Evolutionary conservation across 257 asterid genomes (phyloP).

Genomic region (Petunia axillaris): DNA sequence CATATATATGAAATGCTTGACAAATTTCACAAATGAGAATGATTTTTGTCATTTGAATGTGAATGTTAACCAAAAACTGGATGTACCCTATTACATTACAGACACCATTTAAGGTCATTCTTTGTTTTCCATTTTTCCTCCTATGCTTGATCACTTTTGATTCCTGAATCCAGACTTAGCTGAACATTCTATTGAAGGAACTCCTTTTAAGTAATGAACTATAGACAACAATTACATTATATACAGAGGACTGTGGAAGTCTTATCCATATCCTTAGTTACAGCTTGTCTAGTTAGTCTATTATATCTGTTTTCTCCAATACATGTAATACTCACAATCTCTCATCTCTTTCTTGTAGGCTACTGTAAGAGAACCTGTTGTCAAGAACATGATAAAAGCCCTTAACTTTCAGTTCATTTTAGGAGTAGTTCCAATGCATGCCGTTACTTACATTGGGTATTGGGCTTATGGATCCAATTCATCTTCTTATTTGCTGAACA

Average conservation of each 20-base stretch:
- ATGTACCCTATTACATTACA: too few relatives aligned
- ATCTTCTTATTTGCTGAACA: constrained; percentile 81
- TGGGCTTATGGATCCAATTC: constrained; percentile 91
- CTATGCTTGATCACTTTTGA: neutral
- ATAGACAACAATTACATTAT: neutral
- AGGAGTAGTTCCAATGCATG: constrained; percentile 89
- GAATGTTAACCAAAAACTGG: too few relatives aligned
- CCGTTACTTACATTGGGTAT: constrained; percentile 81
- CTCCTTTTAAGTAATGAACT: neutral
- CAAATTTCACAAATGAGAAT: too few relatives aligned
- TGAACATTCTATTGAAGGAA: neutral
- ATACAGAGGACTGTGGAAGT: neutral
- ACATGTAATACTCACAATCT: neutral
- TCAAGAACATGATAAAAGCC: constrained; percentile 84
- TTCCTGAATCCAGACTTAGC: neutral
- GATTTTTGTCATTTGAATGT: too few relatives aligned
- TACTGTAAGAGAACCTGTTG: constrained; percentile 82
- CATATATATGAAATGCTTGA: too few relatives aligned
- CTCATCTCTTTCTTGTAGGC: constrained; percentile 52
- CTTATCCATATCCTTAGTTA: neutral
- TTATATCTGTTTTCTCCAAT: neutral
- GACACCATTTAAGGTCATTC: too few relatives aligned
- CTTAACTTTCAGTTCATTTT: constrained; percentile 83
- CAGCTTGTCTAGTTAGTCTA: neutral
- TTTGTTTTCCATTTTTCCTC: too few relatives aligned